Evolutionary conservation across 139 green algal species (phyloP), one percentile per base, ranked within the genome.

Genomic region (Tetratostichococcus sp.): DNA sequence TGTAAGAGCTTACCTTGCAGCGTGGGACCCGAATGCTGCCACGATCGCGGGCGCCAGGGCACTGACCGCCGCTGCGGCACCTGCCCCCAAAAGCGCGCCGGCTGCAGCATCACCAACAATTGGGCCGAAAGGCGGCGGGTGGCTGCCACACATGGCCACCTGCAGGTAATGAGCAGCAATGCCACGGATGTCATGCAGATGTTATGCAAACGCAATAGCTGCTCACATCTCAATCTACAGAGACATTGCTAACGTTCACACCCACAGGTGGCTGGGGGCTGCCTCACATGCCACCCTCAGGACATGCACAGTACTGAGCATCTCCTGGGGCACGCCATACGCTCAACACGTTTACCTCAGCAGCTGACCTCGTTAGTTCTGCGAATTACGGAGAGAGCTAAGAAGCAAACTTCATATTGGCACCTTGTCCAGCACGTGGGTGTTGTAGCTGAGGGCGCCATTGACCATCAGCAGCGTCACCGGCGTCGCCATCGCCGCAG

Each of bases 11-110:
- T 70, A 65, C 58, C 67, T 67, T 79, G 43, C 65, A 70, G 21
- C 35, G 30, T n/a, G 30, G 8, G 4, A 14, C 17, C 72, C 71
- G 67, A 77, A 30, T 5, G 68, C 67, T 2, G 42, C 42, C 0
- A 58, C 71, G 16, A 81, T 34, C 50, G 50, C 66, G 21, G 79
- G 71, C 5, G 70, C 39, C 31, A 84, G 43, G 1, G 71, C 65
- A 42, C 73, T 73, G 1, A 65, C 22, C 8, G 26, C 43, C 0
- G 59, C 21, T 16, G 65, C 22, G 28, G 72, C 28, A 22, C 70
- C 69, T 2, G 62, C 74, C 21, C 79, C 79, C 39, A 76, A 62
- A 31, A 84, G 42, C 16, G 58, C 71, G 17, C 79, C 79, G 35
- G 72, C 58, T 11, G 68, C 70, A 1, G 35, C 34, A 35, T 82